A percentile compares a stretch with the other conserved stretches of the same genome.
phyloP scores from a whole-genome alignment of 2,329 filamentous ascomycete species.

The Fusarium tuaranense region DNA sequence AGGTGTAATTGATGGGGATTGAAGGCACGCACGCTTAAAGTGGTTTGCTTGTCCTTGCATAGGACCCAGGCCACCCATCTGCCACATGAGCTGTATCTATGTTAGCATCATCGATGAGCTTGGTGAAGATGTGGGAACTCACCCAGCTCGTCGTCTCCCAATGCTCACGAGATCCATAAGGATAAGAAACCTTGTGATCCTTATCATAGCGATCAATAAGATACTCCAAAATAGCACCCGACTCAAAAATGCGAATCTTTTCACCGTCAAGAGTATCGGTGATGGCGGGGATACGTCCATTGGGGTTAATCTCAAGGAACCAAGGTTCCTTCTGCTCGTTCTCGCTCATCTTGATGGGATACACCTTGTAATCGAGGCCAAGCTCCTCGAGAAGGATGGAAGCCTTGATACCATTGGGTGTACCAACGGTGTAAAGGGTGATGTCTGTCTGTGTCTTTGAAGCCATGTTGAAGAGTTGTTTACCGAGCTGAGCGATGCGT shows the following conservation, averaged over 20 bases:
- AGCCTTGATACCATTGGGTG: constrained; percentile 91
- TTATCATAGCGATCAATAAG: constrained; percentile 84
- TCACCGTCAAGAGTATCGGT: constrained; percentile 85
- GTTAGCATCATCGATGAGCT: constrained; percentile 5
- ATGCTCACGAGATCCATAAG: constrained; percentile 76
- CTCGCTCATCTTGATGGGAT: constrained; percentile 77
- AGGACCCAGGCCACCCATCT: constrained; percentile 83
- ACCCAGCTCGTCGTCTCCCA: constrained; percentile 86
- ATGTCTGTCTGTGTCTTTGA: constrained; percentile 67
- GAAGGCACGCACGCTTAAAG: constrained; percentile 69
- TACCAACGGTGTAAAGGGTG: constrained; percentile 83
- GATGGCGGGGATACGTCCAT: constrained; percentile 89
- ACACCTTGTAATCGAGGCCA: constrained; percentile 81
- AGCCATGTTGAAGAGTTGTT: constrained; percentile 47
- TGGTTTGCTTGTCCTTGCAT: constrained; percentile 89
- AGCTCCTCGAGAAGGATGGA: constrained; percentile 90
- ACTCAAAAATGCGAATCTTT: constrained; percentile 83
- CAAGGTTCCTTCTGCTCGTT: constrained; percentile 86
- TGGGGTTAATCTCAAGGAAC: constrained; percentile 94
- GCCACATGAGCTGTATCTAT: constrained; percentile 68
- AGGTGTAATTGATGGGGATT: rapidly evolving
- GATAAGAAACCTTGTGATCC: constrained; percentile 86
- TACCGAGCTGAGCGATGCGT: constrained; percentile 41
- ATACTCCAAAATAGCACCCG: constrained; percentile 86
- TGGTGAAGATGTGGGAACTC: constrained; percentile 28